phyloP scores from a whole-genome alignment of 208 protist species.

The Leishmania arabica region DNA sequence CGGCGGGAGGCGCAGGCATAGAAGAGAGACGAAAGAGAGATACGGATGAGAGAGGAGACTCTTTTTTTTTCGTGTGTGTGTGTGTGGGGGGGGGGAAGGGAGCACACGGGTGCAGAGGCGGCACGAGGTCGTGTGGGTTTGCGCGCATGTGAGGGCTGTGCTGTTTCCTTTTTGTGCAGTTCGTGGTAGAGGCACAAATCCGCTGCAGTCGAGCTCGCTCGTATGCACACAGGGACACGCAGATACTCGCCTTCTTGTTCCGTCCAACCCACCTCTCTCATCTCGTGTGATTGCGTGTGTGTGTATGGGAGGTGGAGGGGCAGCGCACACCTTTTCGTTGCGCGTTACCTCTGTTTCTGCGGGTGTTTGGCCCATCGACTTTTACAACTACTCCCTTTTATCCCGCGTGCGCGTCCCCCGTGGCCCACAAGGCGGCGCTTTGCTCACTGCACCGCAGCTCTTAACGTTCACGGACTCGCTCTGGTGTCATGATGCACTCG shows the following conservation, averaged over 20 bases:
- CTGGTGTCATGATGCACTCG: not conserved
- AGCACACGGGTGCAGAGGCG: not conserved
- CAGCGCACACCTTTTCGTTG: not conserved
- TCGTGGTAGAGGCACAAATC: not conserved
- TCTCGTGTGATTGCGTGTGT: not conserved
- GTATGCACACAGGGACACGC: not conserved
- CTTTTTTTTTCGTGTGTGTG: not conserved
- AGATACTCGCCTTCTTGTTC: not conserved
- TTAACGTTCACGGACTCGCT: not conserved
- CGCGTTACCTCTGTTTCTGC: not conserved
- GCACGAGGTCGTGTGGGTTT: not conserved
- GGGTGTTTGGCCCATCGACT: not conserved
- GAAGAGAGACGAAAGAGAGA: not conserved
- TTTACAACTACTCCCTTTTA: not conserved
- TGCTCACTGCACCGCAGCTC: not conserved
- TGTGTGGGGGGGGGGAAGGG: too few relatives aligned
- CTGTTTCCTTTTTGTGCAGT: not conserved
- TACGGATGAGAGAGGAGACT: not conserved
- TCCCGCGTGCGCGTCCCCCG: not conserved
- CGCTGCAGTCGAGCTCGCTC: not conserved
- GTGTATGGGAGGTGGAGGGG: not conserved
- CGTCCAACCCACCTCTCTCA: not conserved
- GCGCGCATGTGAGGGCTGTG: not conserved
- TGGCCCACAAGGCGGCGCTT: not conserved
- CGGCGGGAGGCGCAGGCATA: not conserved